A percentile compares a stretch with the other conserved stretches of the same genome.
These are phyloP conservation scores for Hypoxylon sp. DNA, from an alignment of 2,329 filamentous ascomycete species.

Conservation along the genomic window DNA sequence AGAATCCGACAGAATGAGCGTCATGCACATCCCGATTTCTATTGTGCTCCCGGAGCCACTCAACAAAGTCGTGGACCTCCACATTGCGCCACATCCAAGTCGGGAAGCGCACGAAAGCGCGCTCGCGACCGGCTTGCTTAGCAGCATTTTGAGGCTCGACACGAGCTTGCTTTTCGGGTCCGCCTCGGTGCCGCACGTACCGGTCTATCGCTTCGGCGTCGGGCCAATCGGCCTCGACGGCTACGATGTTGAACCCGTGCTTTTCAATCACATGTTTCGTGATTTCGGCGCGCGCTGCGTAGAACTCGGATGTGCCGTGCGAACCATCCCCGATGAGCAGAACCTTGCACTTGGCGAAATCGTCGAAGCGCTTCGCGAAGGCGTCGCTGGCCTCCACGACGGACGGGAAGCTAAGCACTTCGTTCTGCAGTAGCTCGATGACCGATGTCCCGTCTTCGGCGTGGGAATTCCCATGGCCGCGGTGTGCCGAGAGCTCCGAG, in stretches of 20 bases:
- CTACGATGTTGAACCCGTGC: slow-evolving; percentile 9
- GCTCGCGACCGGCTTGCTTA: not conserved
- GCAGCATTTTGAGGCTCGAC: not conserved
- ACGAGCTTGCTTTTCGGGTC: not conserved
- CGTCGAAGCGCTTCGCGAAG: slow-evolving; percentile 6
- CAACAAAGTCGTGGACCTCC: slow-evolving; percentile 1
- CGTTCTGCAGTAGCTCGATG: slow-evolving; percentile 1
- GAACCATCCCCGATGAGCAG: slow-evolving; percentile 11
- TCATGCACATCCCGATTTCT: not conserved
- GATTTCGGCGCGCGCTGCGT: slow-evolving; percentile 10
- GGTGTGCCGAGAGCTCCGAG: not conserved
- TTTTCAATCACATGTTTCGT: slow-evolving; percentile 12
- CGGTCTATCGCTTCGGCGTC: slow-evolving; percentile 6
- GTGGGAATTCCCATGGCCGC: not conserved
- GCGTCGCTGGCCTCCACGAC: slow-evolving; percentile 5
- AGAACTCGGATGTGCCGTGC: slow-evolving; percentile 19
- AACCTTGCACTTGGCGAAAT: slow-evolving; percentile 6
- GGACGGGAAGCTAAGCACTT: slow-evolving; percentile 14
- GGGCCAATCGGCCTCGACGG: slow-evolving; percentile 8
- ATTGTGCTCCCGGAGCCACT: slow-evolving; percentile 9
- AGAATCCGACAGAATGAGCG: slow-evolving; percentile 2
- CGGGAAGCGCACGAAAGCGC: slow-evolving; percentile 4
- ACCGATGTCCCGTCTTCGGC: not conserved
- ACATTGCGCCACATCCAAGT: slow-evolving; percentile 15
- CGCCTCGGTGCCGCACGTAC: slow-evolving; percentile 8